Percentiles rank a stretch among this genome's conserved stretches.
These are phyloP conservation scores for Cercospora sesami DNA, from an alignment of 2,329 filamentous ascomycete genomes.

Conservation along the genomic window DNA sequence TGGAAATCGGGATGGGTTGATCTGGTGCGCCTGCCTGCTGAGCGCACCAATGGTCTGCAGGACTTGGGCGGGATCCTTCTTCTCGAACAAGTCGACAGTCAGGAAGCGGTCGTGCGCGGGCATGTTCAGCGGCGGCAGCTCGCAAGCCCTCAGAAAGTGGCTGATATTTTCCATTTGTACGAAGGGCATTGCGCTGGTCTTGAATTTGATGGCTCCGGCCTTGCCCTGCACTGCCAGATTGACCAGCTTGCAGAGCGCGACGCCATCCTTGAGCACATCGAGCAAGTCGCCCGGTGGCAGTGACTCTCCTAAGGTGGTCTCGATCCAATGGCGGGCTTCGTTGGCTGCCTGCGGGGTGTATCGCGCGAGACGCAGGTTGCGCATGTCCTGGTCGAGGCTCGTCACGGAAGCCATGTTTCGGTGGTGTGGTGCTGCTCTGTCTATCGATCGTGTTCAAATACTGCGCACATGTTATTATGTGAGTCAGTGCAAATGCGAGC, in stretches of 20 bases:
- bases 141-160: conserved; percentile 87
- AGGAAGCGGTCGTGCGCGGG: conserved; percentile 94
- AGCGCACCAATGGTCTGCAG: conserved; percentile 90
- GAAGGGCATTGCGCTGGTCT: conserved; percentile 91
- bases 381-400: conserved; percentile 92
- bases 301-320: conserved; percentile 71
- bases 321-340: conserved; percentile 83
- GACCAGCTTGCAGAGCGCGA: conserved; percentile 88
- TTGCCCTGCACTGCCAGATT: conserved; percentile 76
- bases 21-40: conserved; percentile 76
- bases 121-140: conserved; percentile 78
- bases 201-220: conserved; percentile 80
- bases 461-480: neutral
- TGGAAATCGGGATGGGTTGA: conserved; percentile 73
- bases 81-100: conserved; percentile 93
- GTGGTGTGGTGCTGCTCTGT: conserved; percentile 16
- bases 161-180: conserved; percentile 99
- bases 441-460: neutral
- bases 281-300: conserved; percentile 75
- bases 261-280: conserved; percentile 84
- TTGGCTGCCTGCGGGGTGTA: conserved; percentile 90
- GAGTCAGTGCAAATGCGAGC: neutral
- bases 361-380: conserved; percentile 85
- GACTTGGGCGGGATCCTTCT: conserved; percentile 94
- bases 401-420: conserved; percentile 81